Conservation (phyloP, 306 rosid genomes). For the Citrullus colocynthis region DNA sequence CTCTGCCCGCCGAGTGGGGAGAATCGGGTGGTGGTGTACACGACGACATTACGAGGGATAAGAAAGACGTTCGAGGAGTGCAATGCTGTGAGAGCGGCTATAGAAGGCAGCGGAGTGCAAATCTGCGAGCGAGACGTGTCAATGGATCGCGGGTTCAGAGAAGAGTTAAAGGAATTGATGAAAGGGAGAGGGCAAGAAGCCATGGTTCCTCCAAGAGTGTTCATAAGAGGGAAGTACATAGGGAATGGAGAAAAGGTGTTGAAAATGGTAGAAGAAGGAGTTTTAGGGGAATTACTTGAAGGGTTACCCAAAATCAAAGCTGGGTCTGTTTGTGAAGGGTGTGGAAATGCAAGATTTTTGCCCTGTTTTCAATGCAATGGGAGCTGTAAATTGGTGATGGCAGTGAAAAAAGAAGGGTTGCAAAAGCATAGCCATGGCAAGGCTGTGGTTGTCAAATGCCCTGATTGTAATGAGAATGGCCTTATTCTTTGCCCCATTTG, state of each 20-base stretch:
- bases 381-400: constrained; percentile 51
- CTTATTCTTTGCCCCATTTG: constrained; percentile 73
- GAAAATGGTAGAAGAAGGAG: constrained; percentile 53
- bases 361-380: constrained; percentile 77
- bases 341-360: constrained; percentile 69
- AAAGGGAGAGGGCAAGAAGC: constrained; percentile 27
- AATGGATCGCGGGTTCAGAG: constrained; percentile 63
- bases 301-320: constrained; percentile 46
- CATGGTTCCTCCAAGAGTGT: constrained; percentile 53
- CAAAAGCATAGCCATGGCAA: constrained; percentile 26
- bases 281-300: constrained; percentile 37
- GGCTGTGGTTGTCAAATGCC: constrained; percentile 36
- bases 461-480: constrained; percentile 80
- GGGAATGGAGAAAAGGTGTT: constrained; percentile 65
- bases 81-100: constrained; percentile 47
- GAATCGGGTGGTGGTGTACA: constrained; percentile 60
- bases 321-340: constrained; percentile 67
- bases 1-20: constrained; percentile 69
- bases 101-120: constrained; percentile 39
- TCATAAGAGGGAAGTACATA: constrained; percentile 52
- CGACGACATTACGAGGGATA: constrained; percentile 75
- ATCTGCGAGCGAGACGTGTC: constrained; percentile 81
- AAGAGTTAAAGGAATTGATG: constrained; percentile 39
- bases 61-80: constrained; percentile 69
- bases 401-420: constrained; percentile 15